Conservation (phyloP, 2,329 filamentous ascomycete genomes). For the Neophaeococcomyces mojaviensis region DNA sequence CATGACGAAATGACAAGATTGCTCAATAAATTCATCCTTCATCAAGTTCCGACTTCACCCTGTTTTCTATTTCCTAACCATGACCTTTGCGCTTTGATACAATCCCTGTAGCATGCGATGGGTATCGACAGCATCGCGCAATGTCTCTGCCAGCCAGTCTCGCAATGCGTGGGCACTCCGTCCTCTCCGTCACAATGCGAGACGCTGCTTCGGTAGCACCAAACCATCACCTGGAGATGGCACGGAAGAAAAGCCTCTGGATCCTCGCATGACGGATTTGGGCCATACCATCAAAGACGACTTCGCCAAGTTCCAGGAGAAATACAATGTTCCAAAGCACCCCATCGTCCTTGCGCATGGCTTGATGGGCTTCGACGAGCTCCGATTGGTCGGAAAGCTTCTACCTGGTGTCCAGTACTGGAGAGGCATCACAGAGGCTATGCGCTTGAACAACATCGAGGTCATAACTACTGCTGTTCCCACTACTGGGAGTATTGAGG, state of each 20-base stretch:
- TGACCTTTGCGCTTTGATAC: no score
- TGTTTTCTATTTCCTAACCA: no score
- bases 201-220: background rate
- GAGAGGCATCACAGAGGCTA: conserved; percentile 55
- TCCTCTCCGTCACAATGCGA: background rate
- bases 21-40: no score
- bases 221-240: background rate
- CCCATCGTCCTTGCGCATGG: conserved; percentile 58
- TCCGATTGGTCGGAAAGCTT: conserved; percentile 46
- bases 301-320: conserved; percentile 51
- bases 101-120: conserved; percentile 5
- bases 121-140: background rate
- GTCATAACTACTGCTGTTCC: conserved; percentile 56
- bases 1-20: no score
- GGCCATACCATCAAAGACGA: conserved; percentile 53
- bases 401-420: conserved; percentile 57
- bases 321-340: conserved; percentile 52
- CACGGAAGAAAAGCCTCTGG: conserved; percentile 11
- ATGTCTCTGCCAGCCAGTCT: background rate
- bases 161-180: background rate
- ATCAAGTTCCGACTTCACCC: no score
- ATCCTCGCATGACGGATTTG: conserved; percentile 28
- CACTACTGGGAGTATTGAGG: conserved; percentile 52
- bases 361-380: conserved; percentile 58
- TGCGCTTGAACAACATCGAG: conserved; percentile 49